phyloP scores from a whole-genome alignment of 225 moss, liverwort and hornwort species.

The Physcomitrium patens region DNA sequence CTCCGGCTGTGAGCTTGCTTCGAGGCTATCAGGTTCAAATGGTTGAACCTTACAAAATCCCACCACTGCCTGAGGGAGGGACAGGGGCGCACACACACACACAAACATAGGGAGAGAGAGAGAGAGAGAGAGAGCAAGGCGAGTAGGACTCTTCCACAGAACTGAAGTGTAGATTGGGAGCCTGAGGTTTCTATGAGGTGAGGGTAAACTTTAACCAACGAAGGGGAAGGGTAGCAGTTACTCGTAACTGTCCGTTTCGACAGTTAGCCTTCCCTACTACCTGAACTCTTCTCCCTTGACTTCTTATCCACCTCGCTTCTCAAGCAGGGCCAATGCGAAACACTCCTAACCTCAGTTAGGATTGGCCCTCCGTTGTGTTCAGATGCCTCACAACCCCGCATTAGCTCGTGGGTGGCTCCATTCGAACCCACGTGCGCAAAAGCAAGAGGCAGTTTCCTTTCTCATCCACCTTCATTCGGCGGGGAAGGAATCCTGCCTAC shows the following conservation, averaged over 20 bases:
- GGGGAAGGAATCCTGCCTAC: no score
- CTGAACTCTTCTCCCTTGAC: background rate
- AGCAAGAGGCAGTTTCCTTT: no score
- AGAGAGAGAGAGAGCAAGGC: background rate
- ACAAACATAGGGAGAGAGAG: background rate
- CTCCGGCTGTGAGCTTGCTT: no score
- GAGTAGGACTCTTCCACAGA: background rate
- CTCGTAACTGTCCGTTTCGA: background rate
- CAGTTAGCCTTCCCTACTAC: background rate
- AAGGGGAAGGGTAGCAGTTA: conserved; percentile 28
- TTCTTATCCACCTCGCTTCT: background rate
- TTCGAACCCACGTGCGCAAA: no score
- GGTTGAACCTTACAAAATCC: conserved; percentile 1
- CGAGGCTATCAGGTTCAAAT: background rate
- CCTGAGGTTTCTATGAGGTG: background rate
- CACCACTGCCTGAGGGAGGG: no score
- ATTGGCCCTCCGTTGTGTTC: no score
- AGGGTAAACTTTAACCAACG: conserved; percentile 31
- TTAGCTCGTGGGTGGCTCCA: no score
- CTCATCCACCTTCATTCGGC: no score
- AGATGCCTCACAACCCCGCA: no score
- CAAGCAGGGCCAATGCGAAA: no score
- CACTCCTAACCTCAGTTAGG: no score
- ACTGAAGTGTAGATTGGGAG: background rate
- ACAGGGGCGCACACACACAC: background rate